Evolutionary conservation across 2,329 filamentous ascomycete species (phyloP).

Genomic region (Pseudogymnoascus destructans): DNA sequence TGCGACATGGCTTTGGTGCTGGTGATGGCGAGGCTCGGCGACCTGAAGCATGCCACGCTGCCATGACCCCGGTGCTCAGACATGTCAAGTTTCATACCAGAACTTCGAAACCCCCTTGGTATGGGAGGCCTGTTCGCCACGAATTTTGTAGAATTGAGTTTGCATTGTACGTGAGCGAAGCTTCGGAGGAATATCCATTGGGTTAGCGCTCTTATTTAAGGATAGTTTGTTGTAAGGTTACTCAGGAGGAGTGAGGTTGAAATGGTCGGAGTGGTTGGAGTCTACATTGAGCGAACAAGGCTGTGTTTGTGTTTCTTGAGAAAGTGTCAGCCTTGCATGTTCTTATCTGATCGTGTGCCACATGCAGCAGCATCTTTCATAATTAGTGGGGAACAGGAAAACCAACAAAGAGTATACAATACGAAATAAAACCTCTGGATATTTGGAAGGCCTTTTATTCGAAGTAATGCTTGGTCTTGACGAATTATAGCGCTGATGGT

Average conservation of each 20-base stretch:
- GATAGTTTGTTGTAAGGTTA: neutral
- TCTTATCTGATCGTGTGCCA: neutral
- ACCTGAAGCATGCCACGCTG: slow-evolving; percentile 1
- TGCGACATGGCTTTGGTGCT: neutral
- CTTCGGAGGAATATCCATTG: neutral
- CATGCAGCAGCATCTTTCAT: neutral
- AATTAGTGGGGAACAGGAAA: neutral
- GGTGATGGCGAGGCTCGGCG: slow-evolving; percentile 6
- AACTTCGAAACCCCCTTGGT: slow-evolving; percentile 4
- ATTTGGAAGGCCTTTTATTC: neutral
- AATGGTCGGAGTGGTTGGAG: neutral
- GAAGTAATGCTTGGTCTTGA: neutral
- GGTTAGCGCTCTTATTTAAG: neutral
- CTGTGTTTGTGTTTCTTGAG: neutral
- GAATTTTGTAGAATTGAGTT: neutral
- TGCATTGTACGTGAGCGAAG: neutral
- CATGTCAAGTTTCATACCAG: slow-evolving; percentile 8
- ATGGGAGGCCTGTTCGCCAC: neutral
- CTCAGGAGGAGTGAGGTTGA: neutral
- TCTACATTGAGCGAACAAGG: neutral
- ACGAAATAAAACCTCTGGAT: neutral
- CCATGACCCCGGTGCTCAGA: slow-evolving; percentile 5
- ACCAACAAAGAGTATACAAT: neutral
- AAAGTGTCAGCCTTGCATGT: neutral
- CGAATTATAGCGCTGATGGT: neutral